Conservation (phyloP, 2,329 filamentous ascomycete genomes). For the Pseudonectria foliicola region DNA sequence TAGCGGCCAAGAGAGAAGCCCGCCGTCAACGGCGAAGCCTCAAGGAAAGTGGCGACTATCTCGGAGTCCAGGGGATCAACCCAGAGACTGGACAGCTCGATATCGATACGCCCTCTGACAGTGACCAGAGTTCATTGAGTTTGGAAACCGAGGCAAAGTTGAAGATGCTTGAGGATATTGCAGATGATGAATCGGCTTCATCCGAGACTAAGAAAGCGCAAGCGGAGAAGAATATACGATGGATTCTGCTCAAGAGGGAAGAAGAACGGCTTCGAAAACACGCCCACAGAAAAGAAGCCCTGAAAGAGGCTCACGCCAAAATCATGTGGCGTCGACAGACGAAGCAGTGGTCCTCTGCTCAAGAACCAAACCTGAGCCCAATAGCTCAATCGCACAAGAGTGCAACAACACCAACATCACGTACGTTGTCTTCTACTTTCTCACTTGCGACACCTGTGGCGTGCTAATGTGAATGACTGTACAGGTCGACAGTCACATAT, state of each 20-base stretch:
- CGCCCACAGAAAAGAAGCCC: constrained; percentile 32
- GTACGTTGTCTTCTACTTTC: constrained; percentile 13
- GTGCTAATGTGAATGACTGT: constrained; percentile 5
- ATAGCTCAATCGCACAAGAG: constrained; percentile 36
- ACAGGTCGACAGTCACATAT: too few species aligned
- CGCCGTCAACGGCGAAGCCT: constrained; percentile 36
- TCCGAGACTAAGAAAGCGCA: constrained; percentile 36
- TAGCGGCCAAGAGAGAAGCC: constrained; percentile 26
- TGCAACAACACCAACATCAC: constrained; percentile 14
- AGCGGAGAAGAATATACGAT: constrained; percentile 38
- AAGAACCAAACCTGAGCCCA: constrained; percentile 42
- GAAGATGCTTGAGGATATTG: constrained; percentile 23
- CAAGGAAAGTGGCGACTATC: constrained; percentile 49
- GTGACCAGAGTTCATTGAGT: constrained; percentile 32
- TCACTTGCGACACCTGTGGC: not conserved
- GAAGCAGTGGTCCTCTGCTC: constrained; percentile 45
- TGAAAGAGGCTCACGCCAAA: constrained; percentile 23
- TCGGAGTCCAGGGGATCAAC: constrained; percentile 53
- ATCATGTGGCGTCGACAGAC: constrained; percentile 39
- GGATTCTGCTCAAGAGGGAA: constrained; percentile 22
- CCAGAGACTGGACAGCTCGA: constrained; percentile 48
- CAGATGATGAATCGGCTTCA: constrained; percentile 27
- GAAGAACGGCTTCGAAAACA: constrained; percentile 37
- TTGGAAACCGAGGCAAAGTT: constrained; percentile 26
- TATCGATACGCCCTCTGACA: constrained; percentile 42